phyloP scores from a whole-genome alignment of 2,329 filamentous ascomycete genomes.

The Colletotrichum viniferum region DNA sequence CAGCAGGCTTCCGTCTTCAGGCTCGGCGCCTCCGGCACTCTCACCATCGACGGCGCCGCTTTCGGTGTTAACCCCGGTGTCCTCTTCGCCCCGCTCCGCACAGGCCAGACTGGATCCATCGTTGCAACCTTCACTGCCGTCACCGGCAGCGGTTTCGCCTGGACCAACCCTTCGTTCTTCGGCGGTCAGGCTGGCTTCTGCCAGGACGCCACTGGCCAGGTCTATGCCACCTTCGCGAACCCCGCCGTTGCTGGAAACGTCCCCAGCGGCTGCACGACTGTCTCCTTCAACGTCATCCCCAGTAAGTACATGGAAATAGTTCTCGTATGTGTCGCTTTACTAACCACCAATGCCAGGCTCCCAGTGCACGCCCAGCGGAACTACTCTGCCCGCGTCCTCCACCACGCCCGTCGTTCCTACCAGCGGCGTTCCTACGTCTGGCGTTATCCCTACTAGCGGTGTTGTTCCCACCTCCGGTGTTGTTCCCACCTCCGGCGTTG shows the following conservation, averaged over 20 bases:
- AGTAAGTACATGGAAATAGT: not conserved
- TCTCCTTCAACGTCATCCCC: not conserved
- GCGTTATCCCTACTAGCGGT: not conserved
- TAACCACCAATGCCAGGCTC: not conserved
- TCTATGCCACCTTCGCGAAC: slow-evolving; percentile 10
- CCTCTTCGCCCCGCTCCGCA: not conserved
- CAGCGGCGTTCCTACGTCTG: not conserved
- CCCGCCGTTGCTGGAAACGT: not conserved
- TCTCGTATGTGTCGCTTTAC: not conserved
- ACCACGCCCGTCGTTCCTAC: not conserved
- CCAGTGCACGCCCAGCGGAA: not conserved
- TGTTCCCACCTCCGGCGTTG: too few relatives aligned
- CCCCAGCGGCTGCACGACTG: not conserved
- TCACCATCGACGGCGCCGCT: not conserved
- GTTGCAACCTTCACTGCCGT: not conserved
- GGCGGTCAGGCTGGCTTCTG: slow-evolving; percentile 8
- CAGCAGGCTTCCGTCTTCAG: slow-evolving; percentile 1
- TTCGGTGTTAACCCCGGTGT: not conserved
- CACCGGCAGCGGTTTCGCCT: not conserved
- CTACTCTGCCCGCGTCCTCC: not conserved
- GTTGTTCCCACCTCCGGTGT: not conserved
- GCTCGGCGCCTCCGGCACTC: not conserved
- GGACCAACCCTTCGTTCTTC: slow-evolving; percentile 2
- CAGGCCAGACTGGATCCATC: not conserved
- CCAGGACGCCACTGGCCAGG: not conserved